A percentile compares a stretch with the other conserved stretches of the same genome.
phyloP scores from a whole-genome alignment of 441 rosid species.

The Rhodomyrtus psidioides region DNA sequence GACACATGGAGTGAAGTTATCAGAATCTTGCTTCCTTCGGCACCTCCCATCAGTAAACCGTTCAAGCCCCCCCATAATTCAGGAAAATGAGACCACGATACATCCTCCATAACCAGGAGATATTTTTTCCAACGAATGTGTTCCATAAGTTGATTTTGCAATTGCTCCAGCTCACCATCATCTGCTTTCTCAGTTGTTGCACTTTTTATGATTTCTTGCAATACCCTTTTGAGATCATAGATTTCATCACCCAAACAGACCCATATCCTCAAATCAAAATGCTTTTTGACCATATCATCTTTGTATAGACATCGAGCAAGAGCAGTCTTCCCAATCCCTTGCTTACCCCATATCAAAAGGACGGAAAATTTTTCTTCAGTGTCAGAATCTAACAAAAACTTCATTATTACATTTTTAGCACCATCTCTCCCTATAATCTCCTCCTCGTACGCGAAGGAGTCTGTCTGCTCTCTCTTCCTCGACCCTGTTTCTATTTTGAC shows the following conservation, averaged over 20 bases:
- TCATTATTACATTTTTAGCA: not conserved
- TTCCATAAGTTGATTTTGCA: not conserved
- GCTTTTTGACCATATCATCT: not conserved
- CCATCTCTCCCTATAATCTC: not conserved
- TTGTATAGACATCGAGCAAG: not conserved
- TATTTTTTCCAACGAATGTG: not conserved
- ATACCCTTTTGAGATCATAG: too few species aligned
- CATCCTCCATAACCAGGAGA: not conserved
- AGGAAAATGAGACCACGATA: fast-evolving
- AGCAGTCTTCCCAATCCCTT: not conserved
- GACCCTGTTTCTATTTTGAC: not conserved
- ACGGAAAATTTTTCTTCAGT: fast-evolving
- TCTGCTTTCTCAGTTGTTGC: not conserved
- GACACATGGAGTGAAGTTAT: fast-evolving
- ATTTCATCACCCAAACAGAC: fast-evolving
- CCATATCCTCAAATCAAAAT: not conserved
- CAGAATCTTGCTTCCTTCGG: not conserved
- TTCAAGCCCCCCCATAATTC: fast-evolving
- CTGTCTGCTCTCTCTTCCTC: constrained; percentile 8
- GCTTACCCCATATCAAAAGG: fast-evolving
- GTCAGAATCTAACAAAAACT: not conserved
- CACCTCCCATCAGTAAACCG: not conserved
- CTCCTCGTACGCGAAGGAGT: not conserved
- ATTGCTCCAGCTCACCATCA: not conserved
- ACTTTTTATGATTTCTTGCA: not conserved